phyloP scores from a whole-genome alignment of 306 rosid species.

The Phaseolus lunatus region DNA sequence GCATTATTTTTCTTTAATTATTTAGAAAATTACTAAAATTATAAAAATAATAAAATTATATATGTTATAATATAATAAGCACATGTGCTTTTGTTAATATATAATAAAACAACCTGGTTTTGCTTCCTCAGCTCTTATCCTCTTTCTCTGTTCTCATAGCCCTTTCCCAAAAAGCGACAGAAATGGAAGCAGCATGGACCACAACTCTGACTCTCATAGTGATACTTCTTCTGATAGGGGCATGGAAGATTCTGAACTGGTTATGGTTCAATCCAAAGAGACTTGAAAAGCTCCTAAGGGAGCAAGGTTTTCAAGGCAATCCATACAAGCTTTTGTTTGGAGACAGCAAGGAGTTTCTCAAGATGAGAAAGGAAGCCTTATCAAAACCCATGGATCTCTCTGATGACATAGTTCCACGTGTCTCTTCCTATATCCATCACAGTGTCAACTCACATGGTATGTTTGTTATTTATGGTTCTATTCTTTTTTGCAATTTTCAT shows the following conservation, averaged over 20 bases:
- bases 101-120: no score
- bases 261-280: constrained; percentile 64
- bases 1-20: no score
- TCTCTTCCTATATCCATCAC: constrained; percentile 34
- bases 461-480: neutral
- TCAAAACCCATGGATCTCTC: constrained; percentile 56
- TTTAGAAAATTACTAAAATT: no score
- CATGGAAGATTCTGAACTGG: constrained; percentile 57
- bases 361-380: constrained; percentile 31
- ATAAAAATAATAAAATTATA: no score
- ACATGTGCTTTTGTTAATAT: no score
- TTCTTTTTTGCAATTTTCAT: neutral
- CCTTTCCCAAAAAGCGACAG: no score
- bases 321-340: constrained; percentile 50
- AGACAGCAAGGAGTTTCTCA: neutral
- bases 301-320: constrained; percentile 59
- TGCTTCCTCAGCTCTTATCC: neutral
- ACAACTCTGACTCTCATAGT: neutral
- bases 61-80: no score
- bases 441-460: constrained; percentile 48
- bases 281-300: constrained; percentile 54
- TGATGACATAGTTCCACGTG: constrained; percentile 46
- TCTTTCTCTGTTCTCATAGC: neutral
- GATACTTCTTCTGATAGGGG: constrained; percentile 20
- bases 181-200: constrained; percentile 31